These are phyloP conservation scores for Puccinia novopanici DNA, from an alignment of 1,284 basidiomycete species.

Conservation along the genomic window DNA sequence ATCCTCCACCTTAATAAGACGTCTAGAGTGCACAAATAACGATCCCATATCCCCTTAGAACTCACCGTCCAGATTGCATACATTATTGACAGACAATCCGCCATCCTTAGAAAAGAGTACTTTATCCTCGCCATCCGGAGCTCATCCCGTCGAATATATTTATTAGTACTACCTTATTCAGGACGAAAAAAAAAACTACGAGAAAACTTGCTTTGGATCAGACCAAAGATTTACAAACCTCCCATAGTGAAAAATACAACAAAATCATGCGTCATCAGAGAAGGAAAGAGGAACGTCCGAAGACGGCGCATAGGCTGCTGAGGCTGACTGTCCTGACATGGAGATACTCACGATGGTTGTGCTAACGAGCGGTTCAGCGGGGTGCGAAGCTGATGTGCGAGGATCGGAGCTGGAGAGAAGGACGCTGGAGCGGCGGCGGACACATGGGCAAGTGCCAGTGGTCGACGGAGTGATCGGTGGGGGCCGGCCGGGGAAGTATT, in stretches of 20 bases:
- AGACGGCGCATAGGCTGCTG: neutral
- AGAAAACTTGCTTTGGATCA: neutral
- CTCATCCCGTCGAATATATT: too few species aligned
- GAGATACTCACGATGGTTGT: neutral
- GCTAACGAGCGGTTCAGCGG: neutral
- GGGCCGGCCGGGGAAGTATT: neutral
- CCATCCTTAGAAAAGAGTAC: neutral
- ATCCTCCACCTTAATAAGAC: too few species aligned
- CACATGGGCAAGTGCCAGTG: constrained; percentile 1
- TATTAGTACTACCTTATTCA: too few species aligned
- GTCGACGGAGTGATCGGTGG: constrained; percentile 5
- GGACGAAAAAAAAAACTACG: too few species aligned
- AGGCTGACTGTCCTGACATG: neutral
- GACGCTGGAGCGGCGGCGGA: neutral
- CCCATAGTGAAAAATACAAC: neutral
- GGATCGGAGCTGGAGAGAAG: neutral
- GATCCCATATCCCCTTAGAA: neutral
- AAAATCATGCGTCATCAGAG: neutral
- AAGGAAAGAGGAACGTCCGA: neutral
- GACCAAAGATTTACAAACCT: neutral
- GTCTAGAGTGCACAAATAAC: neutral
- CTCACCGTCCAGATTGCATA: neutral
- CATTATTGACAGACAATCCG: neutral
- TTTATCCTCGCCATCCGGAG: neutral
- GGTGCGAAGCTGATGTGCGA: neutral